These are phyloP conservation scores for Camellia japonica DNA, from an alignment of 148 eudicot genomes.

Conservation along the genomic window DNA sequence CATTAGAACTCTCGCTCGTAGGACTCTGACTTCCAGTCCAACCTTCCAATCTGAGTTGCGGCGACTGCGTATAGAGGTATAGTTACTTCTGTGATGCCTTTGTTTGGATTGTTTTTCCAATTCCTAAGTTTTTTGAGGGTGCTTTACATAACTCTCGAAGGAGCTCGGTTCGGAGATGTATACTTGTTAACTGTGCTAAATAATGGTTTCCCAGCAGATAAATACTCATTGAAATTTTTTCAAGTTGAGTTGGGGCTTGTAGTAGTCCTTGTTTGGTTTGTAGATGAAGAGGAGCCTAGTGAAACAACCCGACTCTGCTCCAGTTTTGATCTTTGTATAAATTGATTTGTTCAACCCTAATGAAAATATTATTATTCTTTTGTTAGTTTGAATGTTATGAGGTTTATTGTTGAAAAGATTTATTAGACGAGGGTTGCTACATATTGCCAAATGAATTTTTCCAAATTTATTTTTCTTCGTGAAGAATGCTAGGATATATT, in stretches of 20 bases:
- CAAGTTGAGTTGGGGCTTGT: too few relatives aligned
- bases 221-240: too few relatives aligned
- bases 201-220: too few relatives aligned
- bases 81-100: background rate
- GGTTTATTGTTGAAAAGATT: too few relatives aligned
- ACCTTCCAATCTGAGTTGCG: slow-evolving; percentile 73
- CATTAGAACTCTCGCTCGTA: slow-evolving; percentile 75
- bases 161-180: background rate
- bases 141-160: too few relatives aligned
- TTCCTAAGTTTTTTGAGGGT: background rate
- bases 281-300: too few relatives aligned
- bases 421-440: too few relatives aligned
- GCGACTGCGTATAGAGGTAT: slow-evolving; percentile 69
- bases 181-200: background rate
- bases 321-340: background rate
- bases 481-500: too few relatives aligned
- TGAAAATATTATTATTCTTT: slow-evolving; percentile 1
- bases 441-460: too few relatives aligned
- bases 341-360: background rate
- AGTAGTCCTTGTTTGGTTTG: too few relatives aligned
- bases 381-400: background rate
- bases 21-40: slow-evolving; percentile 72
- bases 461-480: too few relatives aligned
- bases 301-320: background rate
- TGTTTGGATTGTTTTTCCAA: background rate